phyloP scores from a whole-genome alignment of 1,284 basidiomycete genomes.

The Pterulicium gracile region DNA sequence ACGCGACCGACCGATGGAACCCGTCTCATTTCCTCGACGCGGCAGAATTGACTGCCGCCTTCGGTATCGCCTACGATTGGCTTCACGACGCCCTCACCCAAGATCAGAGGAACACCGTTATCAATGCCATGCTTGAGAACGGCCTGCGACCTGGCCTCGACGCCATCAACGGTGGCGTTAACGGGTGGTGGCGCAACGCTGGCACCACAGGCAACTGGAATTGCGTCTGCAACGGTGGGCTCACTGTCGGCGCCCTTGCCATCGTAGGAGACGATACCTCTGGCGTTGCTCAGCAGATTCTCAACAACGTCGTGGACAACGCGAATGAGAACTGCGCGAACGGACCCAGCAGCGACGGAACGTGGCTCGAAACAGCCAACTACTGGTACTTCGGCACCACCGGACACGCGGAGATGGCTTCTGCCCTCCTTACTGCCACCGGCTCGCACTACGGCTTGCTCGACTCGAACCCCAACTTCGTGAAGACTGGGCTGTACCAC shows the following conservation, averaged over 20 bases:
- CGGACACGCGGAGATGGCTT: constrained; percentile 82
- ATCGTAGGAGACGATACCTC: constrained; percentile 82
- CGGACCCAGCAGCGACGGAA: constrained; percentile 65
- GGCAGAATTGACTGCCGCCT: constrained; percentile 83
- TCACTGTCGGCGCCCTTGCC: constrained; percentile 84
- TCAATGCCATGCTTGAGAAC: constrained; percentile 66
- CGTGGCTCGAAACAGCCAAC: constrained; percentile 93
- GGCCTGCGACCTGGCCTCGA: constrained; percentile 62
- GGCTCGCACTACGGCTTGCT: constrained; percentile 77
- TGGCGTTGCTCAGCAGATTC: constrained; percentile 57
- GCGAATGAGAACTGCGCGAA: constrained; percentile 73
- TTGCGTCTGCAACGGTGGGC: constrained; percentile 90
- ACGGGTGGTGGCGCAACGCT: constrained; percentile 49
- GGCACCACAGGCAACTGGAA: constrained; percentile 85
- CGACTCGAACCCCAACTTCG: constrained; percentile 57
- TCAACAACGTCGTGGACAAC: constrained; percentile 61
- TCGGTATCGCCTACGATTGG: constrained; percentile 94
- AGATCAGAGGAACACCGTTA: constrained; percentile 65
- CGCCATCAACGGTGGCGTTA: constrained; percentile 21
- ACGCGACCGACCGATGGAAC: constrained; percentile 61
- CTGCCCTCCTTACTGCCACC: constrained; percentile 76
- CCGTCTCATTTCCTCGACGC: constrained; percentile 87
- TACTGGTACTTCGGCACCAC: constrained; percentile 97
- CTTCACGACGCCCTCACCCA: constrained; percentile 79
- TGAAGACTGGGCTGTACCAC: constrained; percentile 79